A percentile compares a stretch with the other conserved stretches of the same genome.
Conservation (phyloP, 805 yeast species). For the Jamesozyma rosinii region DNA sequence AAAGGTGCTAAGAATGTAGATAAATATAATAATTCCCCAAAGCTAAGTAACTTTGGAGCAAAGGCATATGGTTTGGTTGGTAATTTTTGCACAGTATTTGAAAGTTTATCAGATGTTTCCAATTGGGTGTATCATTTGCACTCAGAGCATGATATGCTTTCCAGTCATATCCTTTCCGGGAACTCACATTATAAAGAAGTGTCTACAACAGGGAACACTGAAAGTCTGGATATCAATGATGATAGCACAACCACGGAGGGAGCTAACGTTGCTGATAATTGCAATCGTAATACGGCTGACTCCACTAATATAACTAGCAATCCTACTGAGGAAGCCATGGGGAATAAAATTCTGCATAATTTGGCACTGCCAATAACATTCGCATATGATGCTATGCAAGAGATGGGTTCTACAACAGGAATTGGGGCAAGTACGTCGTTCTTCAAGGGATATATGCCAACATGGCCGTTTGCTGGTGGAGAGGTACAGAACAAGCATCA, state of each 20-base stretch:
- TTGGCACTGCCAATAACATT: conserved; percentile 26
- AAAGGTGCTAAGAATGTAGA: background rate
- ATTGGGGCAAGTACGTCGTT: conserved; percentile 25
- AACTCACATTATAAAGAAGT: conserved; percentile 22
- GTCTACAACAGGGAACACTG: conserved; percentile 7
- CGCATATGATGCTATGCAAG: conserved; percentile 31
- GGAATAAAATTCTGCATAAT: conserved; percentile 21
- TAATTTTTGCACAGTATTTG: conserved; percentile 19
- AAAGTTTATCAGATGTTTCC: conserved; percentile 20
- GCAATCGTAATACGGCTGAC: no score
- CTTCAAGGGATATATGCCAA: conserved; percentile 24
- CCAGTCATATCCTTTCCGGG: conserved; percentile 24
- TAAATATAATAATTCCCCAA: background rate
- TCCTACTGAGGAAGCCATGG: background rate
- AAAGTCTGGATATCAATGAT: background rate
- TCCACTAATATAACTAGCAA: background rate
- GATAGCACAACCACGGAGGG: conserved; percentile 3
- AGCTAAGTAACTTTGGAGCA: conserved; percentile 6
- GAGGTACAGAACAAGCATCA: background rate
- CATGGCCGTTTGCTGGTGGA: conserved; percentile 7
- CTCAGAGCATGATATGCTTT: conserved; percentile 19
- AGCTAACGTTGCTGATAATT: background rate
- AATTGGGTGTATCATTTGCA: conserved; percentile 29
- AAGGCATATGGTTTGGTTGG: conserved; percentile 24
- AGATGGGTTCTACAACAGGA: conserved; percentile 29